Conservation (phyloP, 2,329 filamentous ascomycete genomes). For the Fusarium sp. region DNA sequence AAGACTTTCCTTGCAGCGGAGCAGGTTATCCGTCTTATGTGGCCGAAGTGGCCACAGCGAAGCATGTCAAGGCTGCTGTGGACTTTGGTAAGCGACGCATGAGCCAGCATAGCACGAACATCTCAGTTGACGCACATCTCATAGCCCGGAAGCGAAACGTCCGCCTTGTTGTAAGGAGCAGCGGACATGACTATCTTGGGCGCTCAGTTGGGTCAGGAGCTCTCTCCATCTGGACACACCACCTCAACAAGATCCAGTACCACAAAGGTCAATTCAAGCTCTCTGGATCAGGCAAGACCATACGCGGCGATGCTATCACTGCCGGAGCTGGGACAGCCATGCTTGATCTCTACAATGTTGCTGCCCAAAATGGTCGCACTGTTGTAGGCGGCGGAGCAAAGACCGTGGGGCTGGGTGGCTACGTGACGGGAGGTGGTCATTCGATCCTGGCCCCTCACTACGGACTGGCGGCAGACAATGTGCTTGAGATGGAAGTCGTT, state of each 20-base stretch:
- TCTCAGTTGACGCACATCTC: conserved; percentile 22
- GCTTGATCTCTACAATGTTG: conserved; percentile 58
- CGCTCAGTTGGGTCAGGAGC: conserved; percentile 60
- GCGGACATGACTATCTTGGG: conserved; percentile 56
- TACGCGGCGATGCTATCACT: conserved; percentile 62
- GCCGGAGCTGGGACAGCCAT: conserved; percentile 64
- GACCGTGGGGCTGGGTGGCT: conserved; percentile 70
- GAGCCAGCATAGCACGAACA: background rate
- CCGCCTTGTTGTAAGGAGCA: conserved; percentile 53
- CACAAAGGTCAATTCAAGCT: conserved; percentile 55
- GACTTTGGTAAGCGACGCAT: conserved; percentile 13
- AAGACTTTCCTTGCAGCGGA: conserved; percentile 46
- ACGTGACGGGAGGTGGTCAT: conserved; percentile 71
- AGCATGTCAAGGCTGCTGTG: conserved; percentile 35
- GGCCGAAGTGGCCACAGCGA: conserved; percentile 38
- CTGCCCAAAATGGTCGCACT: conserved; percentile 56
- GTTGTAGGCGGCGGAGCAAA: conserved; percentile 66
- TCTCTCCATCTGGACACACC: conserved; percentile 64
- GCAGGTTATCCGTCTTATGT: conserved; percentile 40
- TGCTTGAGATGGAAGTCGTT: conserved; percentile 68
- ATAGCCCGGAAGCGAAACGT: conserved; percentile 54
- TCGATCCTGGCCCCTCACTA: conserved; percentile 62
- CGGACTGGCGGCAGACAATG: conserved; percentile 71
- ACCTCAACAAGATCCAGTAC: conserved; percentile 54
- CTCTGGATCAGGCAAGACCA: conserved; percentile 53